phyloP scores from a whole-genome alignment of 169 alveolate genomes.

The Perkinsus marinus region DNA sequence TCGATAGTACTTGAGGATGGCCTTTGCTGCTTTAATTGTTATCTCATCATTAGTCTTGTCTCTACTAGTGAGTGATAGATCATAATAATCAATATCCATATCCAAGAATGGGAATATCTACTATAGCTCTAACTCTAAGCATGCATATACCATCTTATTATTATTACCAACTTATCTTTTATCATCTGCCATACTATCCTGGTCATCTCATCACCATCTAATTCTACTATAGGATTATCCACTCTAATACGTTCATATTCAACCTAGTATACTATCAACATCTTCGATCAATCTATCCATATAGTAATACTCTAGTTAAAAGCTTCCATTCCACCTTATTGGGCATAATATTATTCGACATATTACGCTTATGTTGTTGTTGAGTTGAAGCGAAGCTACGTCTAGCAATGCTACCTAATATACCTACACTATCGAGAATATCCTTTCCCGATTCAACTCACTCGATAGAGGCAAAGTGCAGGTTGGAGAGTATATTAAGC shows the following conservation, averaged over 20 bases:
- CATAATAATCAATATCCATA: slow-evolving; percentile 66
- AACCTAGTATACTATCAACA: not conserved
- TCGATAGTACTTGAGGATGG: slow-evolving; percentile 35
- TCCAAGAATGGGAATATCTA: slow-evolving; percentile 67
- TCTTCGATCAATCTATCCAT: not conserved
- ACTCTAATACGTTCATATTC: slow-evolving; percentile 33
- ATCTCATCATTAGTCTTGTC: slow-evolving; percentile 74
- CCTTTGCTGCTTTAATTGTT: slow-evolving; percentile 77
- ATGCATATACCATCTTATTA: not conserved
- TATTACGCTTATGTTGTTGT: not conserved
- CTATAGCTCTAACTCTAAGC: not conserved
- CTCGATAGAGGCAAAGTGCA: too few relatives aligned
- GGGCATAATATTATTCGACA: not conserved
- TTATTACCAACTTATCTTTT: slow-evolving; percentile 41
- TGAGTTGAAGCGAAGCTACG: not conserved
- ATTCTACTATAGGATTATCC: slow-evolving; percentile 68
- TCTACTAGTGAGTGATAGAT: slow-evolving; percentile 63
- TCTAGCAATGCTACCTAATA: not conserved
- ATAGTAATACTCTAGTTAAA: not conserved
- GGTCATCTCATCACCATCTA: slow-evolving; percentile 87
- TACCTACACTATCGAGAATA: too few relatives aligned
- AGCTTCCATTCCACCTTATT: not conserved
- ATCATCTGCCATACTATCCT: slow-evolving; percentile 72
- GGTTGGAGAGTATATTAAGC: too few relatives aligned
- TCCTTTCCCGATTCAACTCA: too few relatives aligned